Evolutionary conservation across 1,139 yeast genomes (phyloP), one percentile per base, ranked within the genome.

Genomic region (Saccharomycopsis crataegensis): DNA sequence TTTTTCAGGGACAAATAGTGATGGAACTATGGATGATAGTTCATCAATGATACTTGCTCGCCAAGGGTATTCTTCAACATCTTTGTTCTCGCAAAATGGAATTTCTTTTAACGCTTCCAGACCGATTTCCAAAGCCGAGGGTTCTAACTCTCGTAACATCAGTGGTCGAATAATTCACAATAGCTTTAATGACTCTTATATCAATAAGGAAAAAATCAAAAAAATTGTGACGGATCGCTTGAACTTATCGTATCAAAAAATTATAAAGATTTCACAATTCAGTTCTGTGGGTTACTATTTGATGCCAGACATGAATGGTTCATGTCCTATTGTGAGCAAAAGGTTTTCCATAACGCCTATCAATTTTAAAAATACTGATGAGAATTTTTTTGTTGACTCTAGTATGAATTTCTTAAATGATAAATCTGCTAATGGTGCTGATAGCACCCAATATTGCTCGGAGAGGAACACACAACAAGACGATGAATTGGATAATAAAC

Each of bases 241-340:
- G 49, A 59, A 43, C 59, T 70, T 55, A 56, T 68, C 17, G 45
- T 56, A 40, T 53, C 59, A 36, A 58, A 70, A 17, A 58, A 57
- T 51, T 22, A 52, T 34, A 61, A 63, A 54, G 56, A 55, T 31
- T 52, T 68, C 50, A 51, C 61, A 17, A 52, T 54, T 8, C 50
- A 51, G 40, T 50, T 62, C 33, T 51, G 51, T 42, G 44, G 53
- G 16, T 28, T 54, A 9, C 56, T 52, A 59, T 44, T 70, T 69
- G 57, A 68, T 67, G 49, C 77, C 83, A 0, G 80, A 56, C 40
- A 56, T 56, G 58, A 49, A 51, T 46, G 58, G 58, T 7, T 43
- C 76, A 50, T 70, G 68, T 54, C 83, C 83, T 0, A 70, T 78
- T 50, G 75, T 75, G 28, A 75, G 77, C 61, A 67, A 80, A 47